Conservation (phyloP, 805 yeast species). For the Candida broadrunensis region DNA sequence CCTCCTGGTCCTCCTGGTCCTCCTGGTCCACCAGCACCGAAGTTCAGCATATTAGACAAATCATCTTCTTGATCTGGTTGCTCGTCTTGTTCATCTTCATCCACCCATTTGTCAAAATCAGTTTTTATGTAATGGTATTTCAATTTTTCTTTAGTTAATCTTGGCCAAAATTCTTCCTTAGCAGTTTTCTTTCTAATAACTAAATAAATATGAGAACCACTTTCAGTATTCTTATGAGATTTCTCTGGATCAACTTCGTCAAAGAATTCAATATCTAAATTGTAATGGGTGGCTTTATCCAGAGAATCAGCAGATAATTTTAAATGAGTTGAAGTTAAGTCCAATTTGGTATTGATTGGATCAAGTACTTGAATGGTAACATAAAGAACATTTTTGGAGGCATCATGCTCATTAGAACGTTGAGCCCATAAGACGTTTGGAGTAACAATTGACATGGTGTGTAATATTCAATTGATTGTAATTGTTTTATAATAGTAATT, state of each 20-base stretch:
- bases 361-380: constrained; percentile 75
- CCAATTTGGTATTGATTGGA: constrained; percentile 58
- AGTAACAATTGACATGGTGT: constrained; percentile 17
- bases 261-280: constrained; percentile 69
- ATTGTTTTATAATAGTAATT: too few relatives aligned
- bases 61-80: constrained; percentile 45
- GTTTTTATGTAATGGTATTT: constrained; percentile 82
- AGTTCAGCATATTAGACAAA: constrained; percentile 25
- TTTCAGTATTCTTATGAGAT: constrained; percentile 52
- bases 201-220: constrained; percentile 61
- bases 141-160: constrained; percentile 83
- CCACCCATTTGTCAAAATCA: constrained; percentile 97
- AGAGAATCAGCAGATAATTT: constrained; percentile 48
- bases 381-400: constrained; percentile 69
- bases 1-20: constrained; percentile 24
- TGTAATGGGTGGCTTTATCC: constrained; percentile 51
- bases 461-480: constrained; percentile 9
- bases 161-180: constrained; percentile 88
- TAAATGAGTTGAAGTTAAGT: constrained; percentile 55
- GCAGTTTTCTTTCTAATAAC: constrained; percentile 67
- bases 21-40: constrained; percentile 25
- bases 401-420: constrained; percentile 76
- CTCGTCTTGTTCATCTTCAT: constrained; percentile 95
- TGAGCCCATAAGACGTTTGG: constrained; percentile 91
- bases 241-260: constrained; percentile 68